phyloP scores from a whole-genome alignment of 2,329 filamentous ascomycete species.

The Mollisia scopiformis region DNA sequence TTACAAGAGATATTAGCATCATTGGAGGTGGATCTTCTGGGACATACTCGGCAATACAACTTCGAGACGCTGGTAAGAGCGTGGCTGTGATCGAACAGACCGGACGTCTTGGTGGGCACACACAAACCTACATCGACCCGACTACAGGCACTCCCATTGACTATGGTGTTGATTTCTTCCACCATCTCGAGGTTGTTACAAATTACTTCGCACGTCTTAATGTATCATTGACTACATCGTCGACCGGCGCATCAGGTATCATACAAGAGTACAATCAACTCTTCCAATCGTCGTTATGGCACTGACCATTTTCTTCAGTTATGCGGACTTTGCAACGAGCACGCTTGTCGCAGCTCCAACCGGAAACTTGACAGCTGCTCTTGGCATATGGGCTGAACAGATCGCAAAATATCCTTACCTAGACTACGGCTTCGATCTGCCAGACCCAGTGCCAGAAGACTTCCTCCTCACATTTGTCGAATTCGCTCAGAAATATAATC shows the following conservation, averaged over 20 bases:
- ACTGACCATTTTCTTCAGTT: background rate
- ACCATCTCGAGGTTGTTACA: constrained; percentile 42
- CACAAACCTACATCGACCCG: constrained; percentile 47
- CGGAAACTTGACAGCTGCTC: background rate
- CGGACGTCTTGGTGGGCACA: constrained; percentile 48
- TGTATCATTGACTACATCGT: constrained; percentile 31
- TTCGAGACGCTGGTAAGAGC: constrained; percentile 40
- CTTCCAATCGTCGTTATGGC: background rate
- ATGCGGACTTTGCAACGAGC: constrained; percentile 1
- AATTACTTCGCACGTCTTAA: constrained; percentile 49
- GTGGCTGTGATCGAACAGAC: constrained; percentile 45
- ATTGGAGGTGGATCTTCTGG: constrained; percentile 47
- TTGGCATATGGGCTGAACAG: background rate
- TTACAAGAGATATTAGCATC: constrained; percentile 25
- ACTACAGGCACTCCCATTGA: constrained; percentile 37
- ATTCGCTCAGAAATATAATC: constrained; percentile 4
- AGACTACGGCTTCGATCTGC: constrained; percentile 3
- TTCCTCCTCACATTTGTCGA: background rate
- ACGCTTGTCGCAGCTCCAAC: background rate
- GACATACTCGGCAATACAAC: constrained; percentile 42
- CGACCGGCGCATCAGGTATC: background rate
- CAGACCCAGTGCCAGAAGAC: constrained; percentile 2
- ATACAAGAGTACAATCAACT: background rate
- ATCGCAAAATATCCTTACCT: constrained; percentile 4
- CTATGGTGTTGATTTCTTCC: constrained; percentile 41